A percentile compares a stretch with the other conserved stretches of the same genome.
Conservation (phyloP, 148 eudicot species). For the Talinum fruticosum region DNA sequence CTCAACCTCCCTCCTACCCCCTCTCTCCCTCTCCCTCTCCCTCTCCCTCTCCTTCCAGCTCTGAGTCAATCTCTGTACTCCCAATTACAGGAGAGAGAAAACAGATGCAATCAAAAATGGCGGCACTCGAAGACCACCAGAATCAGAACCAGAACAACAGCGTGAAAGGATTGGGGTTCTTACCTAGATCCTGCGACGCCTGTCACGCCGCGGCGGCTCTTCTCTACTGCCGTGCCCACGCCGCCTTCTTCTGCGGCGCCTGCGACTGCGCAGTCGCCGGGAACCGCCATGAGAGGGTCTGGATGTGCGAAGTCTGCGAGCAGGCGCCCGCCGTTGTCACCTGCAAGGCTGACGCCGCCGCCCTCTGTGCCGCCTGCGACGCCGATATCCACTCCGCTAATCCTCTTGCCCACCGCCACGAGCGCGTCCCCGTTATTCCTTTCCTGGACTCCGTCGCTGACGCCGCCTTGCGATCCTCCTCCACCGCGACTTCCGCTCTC, state of each 20-base stretch:
- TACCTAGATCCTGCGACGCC: slow-evolving; percentile 47
- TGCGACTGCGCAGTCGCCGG: slow-evolving; percentile 57
- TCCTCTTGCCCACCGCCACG: slow-evolving; percentile 69
- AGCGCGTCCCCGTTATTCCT: slow-evolving; percentile 56
- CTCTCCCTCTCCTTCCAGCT: neutral
- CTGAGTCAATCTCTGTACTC: neutral
- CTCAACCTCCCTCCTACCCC: neutral
- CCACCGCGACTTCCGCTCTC: too few relatives aligned
- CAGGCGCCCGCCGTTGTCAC: slow-evolving; percentile 65
- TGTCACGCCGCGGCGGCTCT: slow-evolving; percentile 48
- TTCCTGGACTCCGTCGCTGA: slow-evolving; percentile 39
- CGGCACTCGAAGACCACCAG: neutral
- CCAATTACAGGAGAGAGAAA: neutral
- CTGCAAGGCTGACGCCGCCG: slow-evolving; percentile 80
- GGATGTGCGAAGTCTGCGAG: slow-evolving; percentile 84
- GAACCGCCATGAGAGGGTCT: slow-evolving; percentile 62
- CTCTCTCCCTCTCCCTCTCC: neutral
- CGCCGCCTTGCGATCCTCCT: too few relatives aligned
- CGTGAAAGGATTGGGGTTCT: slow-evolving; percentile 33
- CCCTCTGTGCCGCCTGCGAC: slow-evolving; percentile 63
- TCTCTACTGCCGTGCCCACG: slow-evolving; percentile 57
- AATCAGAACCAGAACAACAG: neutral
- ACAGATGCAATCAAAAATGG: neutral
- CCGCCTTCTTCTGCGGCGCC: slow-evolving; percentile 55
- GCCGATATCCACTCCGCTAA: slow-evolving; percentile 77